Evolutionary conservation across 2,329 filamentous ascomycete species (phyloP).

Genomic region (Mariannaea sp.): DNA sequence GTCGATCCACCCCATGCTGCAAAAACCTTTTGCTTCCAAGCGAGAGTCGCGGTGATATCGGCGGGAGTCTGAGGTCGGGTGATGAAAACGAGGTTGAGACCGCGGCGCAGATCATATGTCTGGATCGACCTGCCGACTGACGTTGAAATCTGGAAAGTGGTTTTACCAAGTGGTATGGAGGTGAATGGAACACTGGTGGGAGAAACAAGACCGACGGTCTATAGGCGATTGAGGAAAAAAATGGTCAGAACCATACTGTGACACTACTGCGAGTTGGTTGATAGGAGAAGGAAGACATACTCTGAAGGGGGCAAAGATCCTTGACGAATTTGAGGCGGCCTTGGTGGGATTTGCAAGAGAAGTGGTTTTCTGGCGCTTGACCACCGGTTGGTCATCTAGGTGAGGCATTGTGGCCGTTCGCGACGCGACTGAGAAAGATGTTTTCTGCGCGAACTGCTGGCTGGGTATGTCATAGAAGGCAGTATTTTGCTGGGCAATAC

Average conservation of each 20-base stretch:
- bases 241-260: constrained; percentile 1
- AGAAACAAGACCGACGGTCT: constrained; percentile 94
- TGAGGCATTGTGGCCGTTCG: constrained; percentile 55
- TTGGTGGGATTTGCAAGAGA: constrained; percentile 45
- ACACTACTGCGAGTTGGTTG: constrained; percentile 2
- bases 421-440: constrained; percentile 15
- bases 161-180: constrained; percentile 85
- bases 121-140: constrained; percentile 89
- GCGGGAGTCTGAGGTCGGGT: constrained; percentile 87
- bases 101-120: constrained; percentile 91
- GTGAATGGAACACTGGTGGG: constrained; percentile 91
- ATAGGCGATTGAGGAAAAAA: constrained; percentile 11
- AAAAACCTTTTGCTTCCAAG: constrained; percentile 86
- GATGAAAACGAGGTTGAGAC: constrained; percentile 90
- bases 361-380: constrained; percentile 73
- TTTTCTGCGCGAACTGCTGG: constrained; percentile 10
- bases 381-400: constrained; percentile 64
- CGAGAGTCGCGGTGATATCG: constrained; percentile 81
- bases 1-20: constrained; percentile 81
- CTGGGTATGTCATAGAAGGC: constrained; percentile 28
- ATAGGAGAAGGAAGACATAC: constrained; percentile 57
- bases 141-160: constrained; percentile 96
- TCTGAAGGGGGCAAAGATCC: constrained; percentile 91
- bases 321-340: constrained; percentile 60
- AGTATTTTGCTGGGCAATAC: constrained; percentile 27